Evolutionary conservation across 768 basidiomycete species (phyloP).

Genomic region (Hygrophoropsis aurantiaca): DNA sequence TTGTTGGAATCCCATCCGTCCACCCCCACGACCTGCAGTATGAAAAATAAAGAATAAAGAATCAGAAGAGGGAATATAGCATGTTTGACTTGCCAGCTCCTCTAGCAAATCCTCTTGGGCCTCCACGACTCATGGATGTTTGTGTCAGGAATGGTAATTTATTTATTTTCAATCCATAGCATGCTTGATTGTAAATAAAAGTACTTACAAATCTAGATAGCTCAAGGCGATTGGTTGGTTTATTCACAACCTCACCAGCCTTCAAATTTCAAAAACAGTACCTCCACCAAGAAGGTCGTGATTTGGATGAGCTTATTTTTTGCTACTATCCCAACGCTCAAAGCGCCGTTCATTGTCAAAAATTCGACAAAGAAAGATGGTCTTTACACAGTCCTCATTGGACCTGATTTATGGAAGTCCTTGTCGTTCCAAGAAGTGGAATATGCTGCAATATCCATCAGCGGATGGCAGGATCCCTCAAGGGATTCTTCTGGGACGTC

Average conservation of each 20-base stretch:
- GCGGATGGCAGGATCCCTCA: slow-evolving; percentile 13
- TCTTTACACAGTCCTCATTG: slow-evolving; percentile 29
- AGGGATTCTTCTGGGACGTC: slow-evolving; percentile 1
- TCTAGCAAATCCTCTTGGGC: slow-evolving; percentile 52
- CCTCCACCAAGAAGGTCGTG: too few relatives aligned
- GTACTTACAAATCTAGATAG: too few relatives aligned
- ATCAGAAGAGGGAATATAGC: too few relatives aligned
- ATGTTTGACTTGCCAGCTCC: slow-evolving; percentile 42
- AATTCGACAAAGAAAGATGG: slow-evolving; percentile 4
- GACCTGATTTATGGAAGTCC: slow-evolving; percentile 30
- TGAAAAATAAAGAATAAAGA: background rate
- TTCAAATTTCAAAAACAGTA: too few relatives aligned
- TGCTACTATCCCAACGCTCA: slow-evolving; percentile 17
- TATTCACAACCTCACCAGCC: too few relatives aligned
- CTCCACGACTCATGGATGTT: slow-evolving; percentile 51
- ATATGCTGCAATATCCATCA: slow-evolving; percentile 22
- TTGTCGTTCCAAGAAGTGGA: slow-evolving; percentile 16
- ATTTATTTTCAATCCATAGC: background rate
- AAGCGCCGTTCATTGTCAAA: slow-evolving; percentile 29
- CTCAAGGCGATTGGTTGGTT: too few relatives aligned
- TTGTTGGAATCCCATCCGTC: slow-evolving; percentile 71
- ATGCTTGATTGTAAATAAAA: too few relatives aligned
- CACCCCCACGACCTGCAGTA: slow-evolving; percentile 52
- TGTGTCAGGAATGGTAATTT: background rate
- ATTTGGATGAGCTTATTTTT: slow-evolving; percentile 39